phyloP scores from a whole-genome alignment of 495 filamentous ascomycete species.

The Hypoxylon fuscum region DNA sequence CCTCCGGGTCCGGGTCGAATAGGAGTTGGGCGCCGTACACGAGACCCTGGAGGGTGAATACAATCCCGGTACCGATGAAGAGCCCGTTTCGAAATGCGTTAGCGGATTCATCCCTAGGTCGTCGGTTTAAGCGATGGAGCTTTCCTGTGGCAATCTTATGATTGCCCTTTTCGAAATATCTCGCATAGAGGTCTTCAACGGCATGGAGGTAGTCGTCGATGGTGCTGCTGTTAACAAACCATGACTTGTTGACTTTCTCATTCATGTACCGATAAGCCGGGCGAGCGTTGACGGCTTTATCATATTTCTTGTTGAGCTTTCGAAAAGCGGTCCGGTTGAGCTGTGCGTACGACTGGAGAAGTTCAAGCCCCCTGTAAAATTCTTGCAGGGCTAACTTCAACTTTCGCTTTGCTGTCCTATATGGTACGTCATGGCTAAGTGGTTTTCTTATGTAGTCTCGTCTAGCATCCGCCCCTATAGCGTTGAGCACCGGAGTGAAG shows the following conservation, averaged over 20 bases:
- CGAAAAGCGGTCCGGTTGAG: constrained; percentile 92
- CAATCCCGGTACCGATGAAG: constrained; percentile 74
- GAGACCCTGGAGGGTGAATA: constrained; percentile 79
- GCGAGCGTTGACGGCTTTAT: constrained; percentile 83
- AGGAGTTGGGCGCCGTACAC: constrained; percentile 68
- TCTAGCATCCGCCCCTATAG: constrained; percentile 49
- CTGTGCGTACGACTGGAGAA: constrained; percentile 88
- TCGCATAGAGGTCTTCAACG: constrained; percentile 89
- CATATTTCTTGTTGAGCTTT: constrained; percentile 99
- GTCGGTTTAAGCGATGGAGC: constrained; percentile 73
- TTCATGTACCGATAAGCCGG: constrained; percentile 85
- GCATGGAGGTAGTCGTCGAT: constrained; percentile 78
- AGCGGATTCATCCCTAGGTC: constrained; percentile 72
- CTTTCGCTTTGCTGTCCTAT: constrained; percentile 86
- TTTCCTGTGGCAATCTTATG: constrained; percentile 89
- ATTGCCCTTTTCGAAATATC: constrained; percentile 91
- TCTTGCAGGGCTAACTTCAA: constrained; percentile 90
- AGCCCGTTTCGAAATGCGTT: constrained; percentile 83
- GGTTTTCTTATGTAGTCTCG: constrained; percentile 73
- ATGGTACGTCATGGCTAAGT: constrained; percentile 70
- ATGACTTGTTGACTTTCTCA: constrained; percentile 88
- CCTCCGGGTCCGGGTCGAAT: constrained; percentile 55
- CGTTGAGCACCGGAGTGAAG: constrained; percentile 49
- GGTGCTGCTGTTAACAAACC: constrained; percentile 87
- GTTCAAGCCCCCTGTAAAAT: constrained; percentile 89